phyloP scores from a whole-genome alignment of 2,329 filamentous ascomycete species.

The Exophiala bonariae region DNA sequence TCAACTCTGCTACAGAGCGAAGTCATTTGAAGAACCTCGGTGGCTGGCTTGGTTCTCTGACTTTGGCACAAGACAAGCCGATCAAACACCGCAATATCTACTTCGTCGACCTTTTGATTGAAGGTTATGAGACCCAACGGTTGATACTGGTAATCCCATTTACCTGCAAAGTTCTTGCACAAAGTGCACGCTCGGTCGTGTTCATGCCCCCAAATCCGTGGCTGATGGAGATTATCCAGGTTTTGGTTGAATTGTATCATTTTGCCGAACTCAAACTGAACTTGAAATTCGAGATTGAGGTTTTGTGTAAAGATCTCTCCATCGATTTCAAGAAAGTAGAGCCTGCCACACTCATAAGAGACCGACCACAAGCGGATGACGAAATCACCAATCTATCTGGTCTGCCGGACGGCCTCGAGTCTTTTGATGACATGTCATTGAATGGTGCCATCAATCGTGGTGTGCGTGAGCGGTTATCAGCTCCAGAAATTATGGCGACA shows the following conservation, averaged over 20 bases:
- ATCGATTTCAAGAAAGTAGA: slow-evolving; percentile 92
- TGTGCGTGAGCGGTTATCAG: slow-evolving; percentile 71
- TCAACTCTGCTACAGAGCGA: slow-evolving; percentile 81
- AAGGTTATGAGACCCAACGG: slow-evolving; percentile 89
- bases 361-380: slow-evolving; percentile 47
- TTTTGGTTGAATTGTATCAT: slow-evolving; percentile 91
- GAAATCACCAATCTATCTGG: slow-evolving; percentile 60
- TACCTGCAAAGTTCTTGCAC: slow-evolving; percentile 90
- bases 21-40: slow-evolving; percentile 90
- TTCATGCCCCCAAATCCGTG: slow-evolving; percentile 96
- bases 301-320: slow-evolving; percentile 87
- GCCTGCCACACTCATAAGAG: slow-evolving; percentile 81
- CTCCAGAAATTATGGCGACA: slow-evolving; percentile 73
- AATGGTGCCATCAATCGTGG: slow-evolving; percentile 67
- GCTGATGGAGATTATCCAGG: slow-evolving; percentile 91
- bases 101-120: slow-evolving; percentile 91
- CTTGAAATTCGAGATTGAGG: slow-evolving; percentile 97
- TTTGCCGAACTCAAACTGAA: slow-evolving; percentile 92
- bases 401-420: slow-evolving; percentile 69
- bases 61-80: slow-evolving; percentile 88
- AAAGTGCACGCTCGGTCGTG: slow-evolving; percentile 80
- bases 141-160: slow-evolving; percentile 93
- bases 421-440: slow-evolving; percentile 79
- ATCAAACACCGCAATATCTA: slow-evolving; percentile 97
- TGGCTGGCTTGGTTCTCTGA: slow-evolving; percentile 89